Conservation (phyloP, 1,284 basidiomycete genomes). For the Rhodotorula sp. region DNA sequence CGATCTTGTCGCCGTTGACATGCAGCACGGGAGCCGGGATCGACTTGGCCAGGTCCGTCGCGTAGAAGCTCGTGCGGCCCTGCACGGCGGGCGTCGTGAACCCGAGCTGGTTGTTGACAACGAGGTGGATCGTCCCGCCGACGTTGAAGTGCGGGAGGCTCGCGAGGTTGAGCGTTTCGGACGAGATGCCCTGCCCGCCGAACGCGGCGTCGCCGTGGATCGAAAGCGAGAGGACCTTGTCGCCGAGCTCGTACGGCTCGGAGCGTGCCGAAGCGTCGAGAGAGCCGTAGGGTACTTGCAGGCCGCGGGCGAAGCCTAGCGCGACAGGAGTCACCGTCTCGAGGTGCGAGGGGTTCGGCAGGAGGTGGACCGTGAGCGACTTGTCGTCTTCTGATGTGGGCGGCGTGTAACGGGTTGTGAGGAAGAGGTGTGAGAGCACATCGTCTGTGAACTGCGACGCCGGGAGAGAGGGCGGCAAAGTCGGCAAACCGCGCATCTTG, state of each 20-base stretch:
- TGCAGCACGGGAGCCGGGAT: constrained; percentile 72
- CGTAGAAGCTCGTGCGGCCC: constrained; percentile 80
- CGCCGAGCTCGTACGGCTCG: constrained; percentile 62
- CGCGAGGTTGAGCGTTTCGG: constrained; percentile 78
- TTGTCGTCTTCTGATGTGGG: not conserved
- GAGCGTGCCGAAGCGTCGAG: not conserved
- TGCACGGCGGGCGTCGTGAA: constrained; percentile 69
- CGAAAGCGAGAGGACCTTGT: constrained; percentile 82
- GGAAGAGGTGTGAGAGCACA: constrained; percentile 78
- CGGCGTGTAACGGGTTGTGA: constrained; percentile 20
- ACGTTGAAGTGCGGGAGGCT: constrained; percentile 81
- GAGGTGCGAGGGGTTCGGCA: constrained; percentile 85
- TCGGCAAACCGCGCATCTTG: constrained; percentile 71
- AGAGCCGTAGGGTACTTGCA: constrained; percentile 35
- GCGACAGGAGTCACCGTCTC: constrained; percentile 85
- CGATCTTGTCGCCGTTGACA: constrained; percentile 72
- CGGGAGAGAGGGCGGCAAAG: constrained; percentile 45
- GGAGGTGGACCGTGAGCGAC: constrained; percentile 67
- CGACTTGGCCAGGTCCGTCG: constrained; percentile 77
- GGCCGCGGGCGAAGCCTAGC: constrained; percentile 58
- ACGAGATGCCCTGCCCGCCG: constrained; percentile 84
- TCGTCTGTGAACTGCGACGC: constrained; percentile 67
- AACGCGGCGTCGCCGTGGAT: constrained; percentile 88
- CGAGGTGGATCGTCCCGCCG: constrained; percentile 82
- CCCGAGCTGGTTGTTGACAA: constrained; percentile 65